Conservation (phyloP, 495 filamentous ascomycete species). For the Mytilinidion resinicola region DNA sequence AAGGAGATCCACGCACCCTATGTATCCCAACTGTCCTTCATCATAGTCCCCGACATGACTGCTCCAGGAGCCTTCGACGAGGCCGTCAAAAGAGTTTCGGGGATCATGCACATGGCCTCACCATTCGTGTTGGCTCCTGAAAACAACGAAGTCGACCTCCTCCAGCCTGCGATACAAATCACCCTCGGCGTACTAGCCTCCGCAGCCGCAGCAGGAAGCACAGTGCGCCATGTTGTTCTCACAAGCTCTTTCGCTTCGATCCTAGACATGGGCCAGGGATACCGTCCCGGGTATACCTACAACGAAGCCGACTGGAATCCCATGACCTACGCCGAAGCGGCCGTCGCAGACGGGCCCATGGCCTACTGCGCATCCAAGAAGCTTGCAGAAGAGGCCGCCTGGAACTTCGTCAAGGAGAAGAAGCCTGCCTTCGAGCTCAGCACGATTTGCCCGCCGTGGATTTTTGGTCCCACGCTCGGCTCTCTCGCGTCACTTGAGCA, state of each 20-base stretch:
- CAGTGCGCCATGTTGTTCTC: conserved; percentile 34
- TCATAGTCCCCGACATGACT: conserved; percentile 39
- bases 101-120: conserved; percentile 40
- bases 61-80: conserved; percentile 35
- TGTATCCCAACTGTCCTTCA: conserved; percentile 27
- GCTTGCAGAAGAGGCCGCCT: neutral
- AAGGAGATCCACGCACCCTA: conserved; percentile 22
- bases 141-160: conserved; percentile 12
- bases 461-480: neutral
- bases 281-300: neutral
- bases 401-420: neutral
- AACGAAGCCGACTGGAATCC: neutral
- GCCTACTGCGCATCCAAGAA: neutral
- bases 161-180: conserved; percentile 31
- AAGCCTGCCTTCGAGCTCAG: neutral
- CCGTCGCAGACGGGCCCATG: neutral
- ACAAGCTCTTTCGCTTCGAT: conserved; percentile 30
- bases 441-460: neutral
- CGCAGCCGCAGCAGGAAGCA: conserved; percentile 30
- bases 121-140: conserved; percentile 18
- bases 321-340: neutral
- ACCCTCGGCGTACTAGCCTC: conserved; percentile 28
- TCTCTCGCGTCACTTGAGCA: neutral
- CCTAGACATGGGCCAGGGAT: neutral
- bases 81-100: conserved; percentile 35